phyloP scores from a whole-genome alignment of 2,329 filamentous ascomycete genomes.

The Leptosphaerulina australis region DNA sequence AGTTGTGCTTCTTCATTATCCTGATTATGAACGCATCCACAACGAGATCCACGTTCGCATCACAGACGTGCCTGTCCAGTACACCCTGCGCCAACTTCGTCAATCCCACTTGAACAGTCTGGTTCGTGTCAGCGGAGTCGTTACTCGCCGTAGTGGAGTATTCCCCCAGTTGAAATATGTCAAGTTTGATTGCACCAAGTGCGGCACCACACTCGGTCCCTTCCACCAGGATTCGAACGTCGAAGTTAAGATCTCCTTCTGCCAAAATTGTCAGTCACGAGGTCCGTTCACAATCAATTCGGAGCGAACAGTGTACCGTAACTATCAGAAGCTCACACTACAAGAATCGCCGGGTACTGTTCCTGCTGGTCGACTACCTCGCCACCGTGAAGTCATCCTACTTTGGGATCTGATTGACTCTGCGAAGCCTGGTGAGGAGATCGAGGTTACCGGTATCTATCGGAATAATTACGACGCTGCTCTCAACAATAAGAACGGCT shows the following conservation, averaged over 20 bases:
- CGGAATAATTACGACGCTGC: conserved; percentile 98
- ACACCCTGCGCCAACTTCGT: conserved; percentile 91
- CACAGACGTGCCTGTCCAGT: conserved; percentile 90
- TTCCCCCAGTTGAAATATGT: conserved; percentile 98
- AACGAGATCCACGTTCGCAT: conserved; percentile 98
- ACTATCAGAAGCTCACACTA: conserved; percentile 96
- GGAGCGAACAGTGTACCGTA: conserved; percentile 97
- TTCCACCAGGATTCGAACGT: conserved; percentile 97
- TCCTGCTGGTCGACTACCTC: conserved; percentile 89
- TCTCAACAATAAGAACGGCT: conserved; percentile 97
- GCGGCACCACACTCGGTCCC: conserved; percentile 86
- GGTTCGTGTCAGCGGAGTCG: conserved; percentile 91
- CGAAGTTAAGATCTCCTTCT: conserved; percentile 95
- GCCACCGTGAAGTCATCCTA: conserved; percentile 91
- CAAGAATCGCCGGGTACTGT: conserved; percentile 98
- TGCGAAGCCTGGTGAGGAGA: conserved; percentile 96
- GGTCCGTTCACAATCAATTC: conserved; percentile 96
- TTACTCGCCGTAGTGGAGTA: conserved; percentile 90
- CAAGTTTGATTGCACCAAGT: conserved; percentile 96
- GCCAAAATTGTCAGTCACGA: conserved; percentile 92
- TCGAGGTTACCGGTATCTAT: conserved; percentile 96
- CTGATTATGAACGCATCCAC: conserved; percentile 96
- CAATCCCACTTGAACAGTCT: conserved; percentile 96
- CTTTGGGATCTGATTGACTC: conserved; percentile 97
- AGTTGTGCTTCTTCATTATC: conserved; percentile 92